Conservation (phyloP, 441 rosid species). For the Omphalea diandra region DNA sequence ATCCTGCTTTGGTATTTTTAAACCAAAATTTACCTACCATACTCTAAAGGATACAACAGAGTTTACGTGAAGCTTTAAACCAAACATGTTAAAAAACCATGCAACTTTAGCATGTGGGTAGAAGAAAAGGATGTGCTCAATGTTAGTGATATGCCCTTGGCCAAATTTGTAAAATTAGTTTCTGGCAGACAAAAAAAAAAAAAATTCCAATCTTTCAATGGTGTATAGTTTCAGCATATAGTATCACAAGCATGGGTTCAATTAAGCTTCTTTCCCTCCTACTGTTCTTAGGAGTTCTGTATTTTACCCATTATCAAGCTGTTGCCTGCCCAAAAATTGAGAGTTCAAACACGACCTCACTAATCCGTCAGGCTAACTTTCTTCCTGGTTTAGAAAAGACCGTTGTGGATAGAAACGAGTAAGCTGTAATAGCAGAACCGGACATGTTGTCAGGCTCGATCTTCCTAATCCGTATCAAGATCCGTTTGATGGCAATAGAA, state of each 20-base stretch:
- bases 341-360: background rate
- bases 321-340: background rate
- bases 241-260: background rate
- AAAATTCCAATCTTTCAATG: too few relatives aligned
- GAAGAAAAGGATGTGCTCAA: too few relatives aligned
- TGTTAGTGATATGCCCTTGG: too few relatives aligned
- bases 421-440: background rate
- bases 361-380: background rate
- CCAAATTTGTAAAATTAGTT: too few relatives aligned
- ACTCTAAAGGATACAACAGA: too few relatives aligned
- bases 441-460: background rate
- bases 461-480: background rate
- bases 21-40: too few relatives aligned
- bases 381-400: background rate
- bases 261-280: background rate
- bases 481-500: background rate
- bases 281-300: background rate
- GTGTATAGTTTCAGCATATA: background rate
- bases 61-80: too few relatives aligned
- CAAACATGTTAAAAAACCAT: too few relatives aligned
- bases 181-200: too few relatives aligned
- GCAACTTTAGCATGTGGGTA: too few relatives aligned
- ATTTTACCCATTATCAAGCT: too few relatives aligned
- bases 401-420: background rate
- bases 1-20: too few relatives aligned